phyloP scores from a whole-genome alignment of 495 filamentous ascomycete species.

The Letharia lupina region DNA sequence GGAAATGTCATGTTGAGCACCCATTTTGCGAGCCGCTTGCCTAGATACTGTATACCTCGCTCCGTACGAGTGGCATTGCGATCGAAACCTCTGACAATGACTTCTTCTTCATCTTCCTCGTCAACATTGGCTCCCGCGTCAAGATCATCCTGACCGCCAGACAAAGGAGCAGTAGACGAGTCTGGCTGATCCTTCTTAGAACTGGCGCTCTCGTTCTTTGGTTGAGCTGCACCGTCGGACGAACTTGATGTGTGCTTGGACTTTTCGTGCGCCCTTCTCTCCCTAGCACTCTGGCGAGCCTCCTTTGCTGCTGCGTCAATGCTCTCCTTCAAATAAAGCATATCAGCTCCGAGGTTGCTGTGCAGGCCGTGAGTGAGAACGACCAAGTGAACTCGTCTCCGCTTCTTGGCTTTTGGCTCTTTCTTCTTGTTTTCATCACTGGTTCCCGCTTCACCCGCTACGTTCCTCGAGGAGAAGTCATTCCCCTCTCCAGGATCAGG shows the following conservation, averaged over 20 bases:
- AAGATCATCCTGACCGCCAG: constrained; percentile 32
- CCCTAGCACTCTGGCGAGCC: constrained; percentile 52
- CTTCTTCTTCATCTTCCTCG: constrained; percentile 67
- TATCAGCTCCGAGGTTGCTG: constrained; percentile 93
- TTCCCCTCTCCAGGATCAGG: constrained; percentile 19
- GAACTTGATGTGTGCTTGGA: constrained; percentile 16
- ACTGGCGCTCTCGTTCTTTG: constrained; percentile 17
- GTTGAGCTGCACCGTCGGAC: constrained; percentile 3
- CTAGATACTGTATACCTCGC: constrained; percentile 90
- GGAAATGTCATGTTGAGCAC: constrained; percentile 85
- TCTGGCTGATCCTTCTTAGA: constrained; percentile 22
- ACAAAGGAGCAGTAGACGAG: constrained; percentile 17
- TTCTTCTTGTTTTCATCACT: constrained; percentile 1
- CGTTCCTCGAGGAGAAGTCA: neutral
- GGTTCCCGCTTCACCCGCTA: neutral
- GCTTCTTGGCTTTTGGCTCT: constrained; percentile 25
- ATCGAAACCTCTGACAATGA: constrained; percentile 87
- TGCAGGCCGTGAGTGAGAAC: constrained; percentile 91
- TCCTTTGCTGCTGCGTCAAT: constrained; percentile 76
- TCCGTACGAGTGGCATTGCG: constrained; percentile 88
- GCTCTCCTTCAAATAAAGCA: constrained; percentile 94
- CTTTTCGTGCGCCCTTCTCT: constrained; percentile 43
- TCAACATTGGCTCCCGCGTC: constrained; percentile 28
- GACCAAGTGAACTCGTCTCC: constrained; percentile 80
- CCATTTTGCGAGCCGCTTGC: constrained; percentile 89